Conservation (phyloP, 1,284 basidiomycete species). For the Apiotrichum domesticum region DNA sequence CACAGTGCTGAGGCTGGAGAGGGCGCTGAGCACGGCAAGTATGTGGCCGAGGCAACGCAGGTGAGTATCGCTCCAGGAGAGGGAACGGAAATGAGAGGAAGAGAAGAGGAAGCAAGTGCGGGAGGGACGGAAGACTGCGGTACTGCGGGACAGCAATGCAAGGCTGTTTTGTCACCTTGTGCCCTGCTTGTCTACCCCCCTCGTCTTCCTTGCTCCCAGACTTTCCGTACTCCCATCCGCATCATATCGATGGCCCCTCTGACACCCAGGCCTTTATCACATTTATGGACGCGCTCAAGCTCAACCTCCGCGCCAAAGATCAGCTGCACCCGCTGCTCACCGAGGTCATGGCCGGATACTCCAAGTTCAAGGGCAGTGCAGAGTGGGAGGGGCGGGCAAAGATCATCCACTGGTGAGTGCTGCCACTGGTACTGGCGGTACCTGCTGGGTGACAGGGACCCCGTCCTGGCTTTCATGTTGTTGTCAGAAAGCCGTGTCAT, state of each 20-base stretch:
- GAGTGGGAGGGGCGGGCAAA: conserved; percentile 91
- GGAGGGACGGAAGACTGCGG: background rate
- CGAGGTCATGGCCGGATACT: conserved; percentile 87
- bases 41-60: conserved; percentile 98
- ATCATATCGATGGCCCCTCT: too few species aligned
- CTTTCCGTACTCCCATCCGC: too few species aligned
- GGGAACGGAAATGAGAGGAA: too few species aligned
- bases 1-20: conserved; percentile 69
- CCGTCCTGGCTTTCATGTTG: background rate
- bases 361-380: conserved; percentile 83
- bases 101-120: too few species aligned
- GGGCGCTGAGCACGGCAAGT: conserved; percentile 81
- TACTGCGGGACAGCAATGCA: background rate
- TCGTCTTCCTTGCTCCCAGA: too few species aligned
- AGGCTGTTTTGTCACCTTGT: background rate
- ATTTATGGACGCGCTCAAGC: conserved; percentile 94
- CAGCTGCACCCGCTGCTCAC: conserved; percentile 92
- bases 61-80: conserved; percentile 47
- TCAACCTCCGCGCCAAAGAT: conserved; percentile 89
- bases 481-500: too few species aligned
- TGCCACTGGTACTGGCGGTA: background rate
- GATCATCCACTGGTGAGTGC: conserved; percentile 79
- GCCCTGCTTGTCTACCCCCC: too few species aligned
- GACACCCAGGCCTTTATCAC: conserved; percentile 80
- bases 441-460: background rate